Evolutionary conservation across 805 yeast species (phyloP).

Genomic region (Hanseniaspora thailandica): DNA sequence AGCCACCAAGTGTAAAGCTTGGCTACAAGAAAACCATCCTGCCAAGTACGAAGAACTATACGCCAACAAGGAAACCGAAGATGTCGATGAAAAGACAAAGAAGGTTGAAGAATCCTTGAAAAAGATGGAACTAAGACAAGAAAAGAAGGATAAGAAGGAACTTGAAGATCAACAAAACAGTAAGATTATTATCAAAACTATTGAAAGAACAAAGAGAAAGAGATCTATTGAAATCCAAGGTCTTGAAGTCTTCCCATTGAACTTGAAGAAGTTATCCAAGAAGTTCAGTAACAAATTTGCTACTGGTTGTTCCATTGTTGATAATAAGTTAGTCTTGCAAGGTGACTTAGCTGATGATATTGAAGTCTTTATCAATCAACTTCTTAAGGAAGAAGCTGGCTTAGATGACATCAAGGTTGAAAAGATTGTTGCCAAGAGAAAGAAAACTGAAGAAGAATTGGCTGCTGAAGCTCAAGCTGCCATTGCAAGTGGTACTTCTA

Average conservation of each 20-base stretch:
- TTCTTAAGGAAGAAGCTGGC: conserved; percentile 65
- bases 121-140: conserved; percentile 77
- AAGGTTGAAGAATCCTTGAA: conserved; percentile 70
- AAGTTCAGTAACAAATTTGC: conserved; percentile 90
- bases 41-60: conserved; percentile 52
- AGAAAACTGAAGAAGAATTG: conserved; percentile 19
- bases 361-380: conserved; percentile 55
- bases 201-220: conserved; percentile 81
- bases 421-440: conserved; percentile 65
- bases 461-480: conserved; percentile 14
- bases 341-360: conserved; percentile 93
- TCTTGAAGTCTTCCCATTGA: conserved; percentile 76
- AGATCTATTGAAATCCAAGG: conserved; percentile 79
- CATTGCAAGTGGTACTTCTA: conserved; percentile 13
- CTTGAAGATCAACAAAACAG: conserved; percentile 65
- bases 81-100: conserved; percentile 67
- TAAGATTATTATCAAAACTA: conserved; percentile 70
- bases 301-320: conserved; percentile 88
- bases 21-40: conserved; percentile 54
- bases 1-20: conserved; percentile 68
- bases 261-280: conserved; percentile 81
- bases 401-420: conserved; percentile 79
- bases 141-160: conserved; percentile 74
- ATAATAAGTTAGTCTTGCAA: conserved; percentile 78
- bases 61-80: conserved; percentile 42